Conservation (phyloP, 2,329 filamentous ascomycete species). For the Phaeophleospora eucalypticola region DNA sequence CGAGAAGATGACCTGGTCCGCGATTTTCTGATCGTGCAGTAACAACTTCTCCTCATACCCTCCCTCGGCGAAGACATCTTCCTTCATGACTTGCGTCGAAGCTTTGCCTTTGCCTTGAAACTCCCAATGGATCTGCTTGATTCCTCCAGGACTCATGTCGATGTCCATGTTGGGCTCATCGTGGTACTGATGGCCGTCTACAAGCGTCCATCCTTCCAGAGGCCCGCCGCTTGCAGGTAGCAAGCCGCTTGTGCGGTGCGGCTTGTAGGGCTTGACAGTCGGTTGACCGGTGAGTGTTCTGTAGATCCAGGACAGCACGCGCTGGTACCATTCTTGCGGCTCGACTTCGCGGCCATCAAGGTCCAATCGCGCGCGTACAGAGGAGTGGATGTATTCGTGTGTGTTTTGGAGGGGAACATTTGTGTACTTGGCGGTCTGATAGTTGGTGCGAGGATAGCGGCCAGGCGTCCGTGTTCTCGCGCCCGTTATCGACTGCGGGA, state of each 20-base stretch:
- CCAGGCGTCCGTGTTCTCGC: slow-evolving; percentile 28
- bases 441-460: slow-evolving; percentile 29
- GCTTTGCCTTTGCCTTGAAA: slow-evolving; percentile 18
- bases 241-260: slow-evolving; percentile 19
- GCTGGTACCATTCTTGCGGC: slow-evolving; percentile 21
- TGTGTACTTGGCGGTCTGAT: slow-evolving; percentile 24
- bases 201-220: slow-evolving; percentile 30
- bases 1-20: slow-evolving; percentile 16
- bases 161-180: slow-evolving; percentile 20
- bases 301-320: slow-evolving; percentile 14
- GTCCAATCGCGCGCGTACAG: slow-evolving; percentile 33
- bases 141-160: slow-evolving; percentile 19
- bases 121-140: slow-evolving; percentile 25
- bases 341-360: slow-evolving; percentile 30
- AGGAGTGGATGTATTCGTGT: slow-evolving; percentile 35
- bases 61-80: slow-evolving; percentile 21
- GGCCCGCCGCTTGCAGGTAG: slow-evolving; percentile 21
- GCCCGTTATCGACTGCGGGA: slow-evolving; percentile 32
- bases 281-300: slow-evolving; percentile 19
- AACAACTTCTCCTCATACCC: slow-evolving; percentile 20
- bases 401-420: slow-evolving; percentile 27
- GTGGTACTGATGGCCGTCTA: slow-evolving; percentile 27
- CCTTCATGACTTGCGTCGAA: slow-evolving; percentile 17
- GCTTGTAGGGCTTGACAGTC: slow-evolving; percentile 18
- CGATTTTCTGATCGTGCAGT: slow-evolving; percentile 17